Evolutionary conservation across 2,329 filamentous ascomycete species (phyloP).

Genomic region (Curvularia spicifera): DNA sequence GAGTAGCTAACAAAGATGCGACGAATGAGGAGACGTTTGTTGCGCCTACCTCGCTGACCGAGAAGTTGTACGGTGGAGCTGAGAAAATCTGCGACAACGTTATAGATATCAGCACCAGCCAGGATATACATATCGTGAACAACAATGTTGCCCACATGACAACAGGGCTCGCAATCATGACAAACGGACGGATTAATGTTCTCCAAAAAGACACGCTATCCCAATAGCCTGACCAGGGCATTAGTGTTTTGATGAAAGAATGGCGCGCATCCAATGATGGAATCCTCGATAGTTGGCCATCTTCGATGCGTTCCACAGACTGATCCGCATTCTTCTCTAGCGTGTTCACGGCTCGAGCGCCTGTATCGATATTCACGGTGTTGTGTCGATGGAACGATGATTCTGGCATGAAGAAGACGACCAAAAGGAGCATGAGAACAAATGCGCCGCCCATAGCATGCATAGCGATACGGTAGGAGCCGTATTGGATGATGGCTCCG

Average conservation of each 20-base stretch:
- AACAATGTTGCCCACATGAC: conserved; percentile 35
- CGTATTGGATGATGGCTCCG: conserved; percentile 32
- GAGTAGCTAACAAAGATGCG: conserved; percentile 28
- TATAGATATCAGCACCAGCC: conserved; percentile 35
- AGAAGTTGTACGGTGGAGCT: conserved; percentile 35
- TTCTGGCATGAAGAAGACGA: conserved; percentile 38
- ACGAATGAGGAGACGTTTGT: conserved; percentile 36
- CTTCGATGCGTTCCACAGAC: conserved; percentile 18
- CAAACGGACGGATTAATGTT: conserved; percentile 29
- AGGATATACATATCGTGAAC: conserved; percentile 38
- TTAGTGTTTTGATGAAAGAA: conserved; percentile 19
- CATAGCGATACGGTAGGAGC: conserved; percentile 28
- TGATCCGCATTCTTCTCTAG: conserved; percentile 20
- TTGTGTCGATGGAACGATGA: conserved; percentile 22
- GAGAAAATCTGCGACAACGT: conserved; percentile 38
- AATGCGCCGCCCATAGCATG: conserved; percentile 34
- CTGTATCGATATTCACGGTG: conserved; percentile 30
- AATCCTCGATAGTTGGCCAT: background rate
- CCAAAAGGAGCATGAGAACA: conserved; percentile 28
- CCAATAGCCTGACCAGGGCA: conserved; percentile 30
- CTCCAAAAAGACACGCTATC: conserved; percentile 31
- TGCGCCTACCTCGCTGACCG: conserved; percentile 29
- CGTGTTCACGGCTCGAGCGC: conserved; percentile 16
- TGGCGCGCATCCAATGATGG: conserved; percentile 10
- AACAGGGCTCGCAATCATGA: conserved; percentile 25